phyloP scores from a whole-genome alignment of 768 basidiomycete species.

The Mycena venus region DNA sequence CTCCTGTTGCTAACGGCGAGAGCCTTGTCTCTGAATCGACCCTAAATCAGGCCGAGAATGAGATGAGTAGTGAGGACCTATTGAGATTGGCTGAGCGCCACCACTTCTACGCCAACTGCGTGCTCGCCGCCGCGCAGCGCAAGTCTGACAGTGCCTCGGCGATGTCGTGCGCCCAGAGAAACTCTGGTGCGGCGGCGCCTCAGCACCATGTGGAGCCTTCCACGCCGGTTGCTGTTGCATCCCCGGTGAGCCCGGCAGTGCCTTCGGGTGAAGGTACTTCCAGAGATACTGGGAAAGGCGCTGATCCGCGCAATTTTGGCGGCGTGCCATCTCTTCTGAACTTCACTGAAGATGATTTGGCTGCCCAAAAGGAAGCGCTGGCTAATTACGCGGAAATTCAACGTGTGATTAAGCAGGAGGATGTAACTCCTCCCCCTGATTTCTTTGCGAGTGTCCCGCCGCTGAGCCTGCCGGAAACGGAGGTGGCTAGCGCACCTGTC shows the following conservation, averaged over 20 bases:
- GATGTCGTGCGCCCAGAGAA: too few species aligned
- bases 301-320: neutral
- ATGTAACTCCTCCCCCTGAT: neutral
- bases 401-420: neutral
- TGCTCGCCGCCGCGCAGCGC: neutral
- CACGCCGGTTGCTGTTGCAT: too few species aligned
- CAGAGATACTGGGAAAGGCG: neutral
- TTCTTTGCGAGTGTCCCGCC: neutral
- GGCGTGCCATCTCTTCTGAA: neutral
- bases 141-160: neutral
- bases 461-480: neutral
- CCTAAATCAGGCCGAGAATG: neutral
- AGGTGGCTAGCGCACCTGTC: too few species aligned
- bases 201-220: too few species aligned
- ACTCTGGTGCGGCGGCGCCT: too few species aligned
- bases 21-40: too few species aligned
- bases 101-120: neutral
- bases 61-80: neutral
- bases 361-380: neutral
- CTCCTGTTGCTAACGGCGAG: too few species aligned
- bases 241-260: neutral
- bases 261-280: neutral
- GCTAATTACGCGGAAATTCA: neutral
- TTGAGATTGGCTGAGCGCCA: neutral
- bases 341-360: neutral